A percentile compares a stretch with the other conserved stretches of the same genome.
Conservation (phyloP, 495 filamentous ascomycete species). For the Penicillium antarcticum region DNA sequence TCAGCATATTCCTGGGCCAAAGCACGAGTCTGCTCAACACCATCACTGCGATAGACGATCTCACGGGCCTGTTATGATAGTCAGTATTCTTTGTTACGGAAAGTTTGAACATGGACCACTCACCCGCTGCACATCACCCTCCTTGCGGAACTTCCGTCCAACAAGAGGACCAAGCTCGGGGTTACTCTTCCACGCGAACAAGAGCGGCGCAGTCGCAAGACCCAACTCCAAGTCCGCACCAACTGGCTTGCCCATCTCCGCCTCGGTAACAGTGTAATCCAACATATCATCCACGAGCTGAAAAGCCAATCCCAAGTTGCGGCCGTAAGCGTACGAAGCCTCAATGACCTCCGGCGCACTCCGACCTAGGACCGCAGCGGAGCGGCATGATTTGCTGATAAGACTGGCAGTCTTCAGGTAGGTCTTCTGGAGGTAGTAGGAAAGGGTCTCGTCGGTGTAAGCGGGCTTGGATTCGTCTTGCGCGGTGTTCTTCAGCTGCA, state of each 20-base stretch:
- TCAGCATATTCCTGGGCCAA: conserved; percentile 88
- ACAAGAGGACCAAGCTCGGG: conserved; percentile 83
- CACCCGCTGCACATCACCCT: conserved; percentile 82
- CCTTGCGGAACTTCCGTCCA: conserved; percentile 78
- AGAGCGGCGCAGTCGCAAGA: conserved; percentile 87
- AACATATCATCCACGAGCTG: conserved; percentile 99
- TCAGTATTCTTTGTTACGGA: not conserved
- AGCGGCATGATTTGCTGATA: conserved; percentile 93
- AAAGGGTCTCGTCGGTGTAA: conserved; percentile 81
- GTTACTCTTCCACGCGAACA: conserved; percentile 94
- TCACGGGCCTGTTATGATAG: conserved; percentile 64
- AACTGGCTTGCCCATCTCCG: conserved; percentile 88
- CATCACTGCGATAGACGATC: conserved; percentile 76
- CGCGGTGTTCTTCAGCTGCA: conserved; percentile 96
- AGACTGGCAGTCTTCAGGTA: conserved; percentile 95
- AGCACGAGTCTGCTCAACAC: conserved; percentile 83
- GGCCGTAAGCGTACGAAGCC: conserved; percentile 86
- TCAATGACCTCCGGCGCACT: conserved; percentile 77
- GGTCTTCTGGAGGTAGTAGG: conserved; percentile 98
- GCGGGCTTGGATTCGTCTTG: conserved; percentile 75
- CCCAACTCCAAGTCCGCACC: conserved; percentile 93
- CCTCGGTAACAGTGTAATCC: conserved; percentile 83
- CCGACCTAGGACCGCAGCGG: conserved; percentile 80
- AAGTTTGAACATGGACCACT: conserved; percentile 25
- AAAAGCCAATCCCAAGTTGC: conserved; percentile 90